phyloP scores from a whole-genome alignment of 352 stramenopile genomes.

The Phytopythium ostracodes region DNA sequence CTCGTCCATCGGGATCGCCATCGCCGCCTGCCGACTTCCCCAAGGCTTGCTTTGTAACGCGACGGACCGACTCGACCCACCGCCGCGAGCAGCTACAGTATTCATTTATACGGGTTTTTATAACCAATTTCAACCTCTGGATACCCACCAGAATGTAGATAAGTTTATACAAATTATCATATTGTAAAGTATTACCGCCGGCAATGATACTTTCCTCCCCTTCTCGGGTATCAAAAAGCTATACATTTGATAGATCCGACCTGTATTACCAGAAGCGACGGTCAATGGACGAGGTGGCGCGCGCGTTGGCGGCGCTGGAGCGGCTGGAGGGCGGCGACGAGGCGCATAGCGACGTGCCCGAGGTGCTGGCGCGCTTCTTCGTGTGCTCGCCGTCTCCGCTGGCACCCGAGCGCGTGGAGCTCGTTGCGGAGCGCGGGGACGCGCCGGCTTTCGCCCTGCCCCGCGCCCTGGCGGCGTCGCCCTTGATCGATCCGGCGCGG shows the following conservation, averaged over 20 bases:
- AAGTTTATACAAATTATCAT: no score
- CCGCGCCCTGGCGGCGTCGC: conserved; percentile 28
- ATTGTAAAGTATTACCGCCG: no score
- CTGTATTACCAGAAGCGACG: no score
- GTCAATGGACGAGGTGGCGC: conserved; percentile 29
- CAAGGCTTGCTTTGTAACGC: no score
- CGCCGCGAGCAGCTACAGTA: neutral
- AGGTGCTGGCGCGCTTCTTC: conserved; percentile 39
- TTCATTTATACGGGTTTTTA: conserved; percentile 1
- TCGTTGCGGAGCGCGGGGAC: conserved; percentile 21
- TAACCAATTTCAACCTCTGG: no score
- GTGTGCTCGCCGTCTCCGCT: conserved; percentile 41
- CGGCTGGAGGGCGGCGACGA: conserved; percentile 21
- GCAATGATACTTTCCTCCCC: neutral
- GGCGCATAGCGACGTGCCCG: neutral
- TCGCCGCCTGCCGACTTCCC: no score
- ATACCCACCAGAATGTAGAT: neutral
- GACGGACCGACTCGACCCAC: neutral
- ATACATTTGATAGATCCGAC: neutral
- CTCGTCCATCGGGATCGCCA: conserved; percentile 37
- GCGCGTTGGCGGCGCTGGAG: conserved; percentile 32
- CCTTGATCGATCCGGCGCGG: conserved; percentile 16
- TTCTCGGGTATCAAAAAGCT: neutral
- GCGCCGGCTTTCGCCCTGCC: conserved; percentile 35
- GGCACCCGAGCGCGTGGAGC: conserved; percentile 36